These are phyloP conservation scores for Balakata baccata DNA, from an alignment of 345 rosid species.

Conservation along the genomic window DNA sequence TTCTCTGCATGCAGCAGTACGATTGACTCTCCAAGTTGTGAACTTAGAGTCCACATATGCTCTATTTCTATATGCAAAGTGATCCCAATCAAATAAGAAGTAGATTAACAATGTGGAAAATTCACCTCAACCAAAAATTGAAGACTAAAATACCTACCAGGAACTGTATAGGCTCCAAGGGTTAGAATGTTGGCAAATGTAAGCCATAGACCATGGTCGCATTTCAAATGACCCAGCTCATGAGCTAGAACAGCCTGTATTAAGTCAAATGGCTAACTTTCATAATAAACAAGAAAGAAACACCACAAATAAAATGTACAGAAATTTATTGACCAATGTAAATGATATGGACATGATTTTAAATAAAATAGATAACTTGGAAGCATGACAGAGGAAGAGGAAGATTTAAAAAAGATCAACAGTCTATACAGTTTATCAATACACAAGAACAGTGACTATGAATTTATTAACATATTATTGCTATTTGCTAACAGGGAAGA, in stretches of 20 bases:
- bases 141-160: constrained; percentile 53
- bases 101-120: neutral
- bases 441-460: neutral
- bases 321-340: neutral
- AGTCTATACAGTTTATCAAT: neutral
- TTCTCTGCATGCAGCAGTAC: neutral
- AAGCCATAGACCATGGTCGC: constrained; percentile 97
- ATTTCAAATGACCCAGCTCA: constrained; percentile 93
- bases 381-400: neutral
- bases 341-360: neutral
- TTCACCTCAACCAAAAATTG: constrained; percentile 8
- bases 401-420: constrained; percentile 1
- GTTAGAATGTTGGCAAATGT: constrained; percentile 92
- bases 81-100: neutral
- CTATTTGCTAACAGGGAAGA: too few relatives aligned
- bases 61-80: neutral
- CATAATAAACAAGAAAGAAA: constrained; percentile 5
- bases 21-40: neutral
- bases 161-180: constrained; percentile 86
- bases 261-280: constrained; percentile 17
- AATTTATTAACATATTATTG: neutral
- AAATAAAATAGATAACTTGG: neutral
- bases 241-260: constrained; percentile 91
- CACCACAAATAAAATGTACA: neutral
- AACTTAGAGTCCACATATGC: neutral